Evolutionary conservation across 208 protist species (phyloP).

Genomic region (Leishmania mexicana): DNA sequence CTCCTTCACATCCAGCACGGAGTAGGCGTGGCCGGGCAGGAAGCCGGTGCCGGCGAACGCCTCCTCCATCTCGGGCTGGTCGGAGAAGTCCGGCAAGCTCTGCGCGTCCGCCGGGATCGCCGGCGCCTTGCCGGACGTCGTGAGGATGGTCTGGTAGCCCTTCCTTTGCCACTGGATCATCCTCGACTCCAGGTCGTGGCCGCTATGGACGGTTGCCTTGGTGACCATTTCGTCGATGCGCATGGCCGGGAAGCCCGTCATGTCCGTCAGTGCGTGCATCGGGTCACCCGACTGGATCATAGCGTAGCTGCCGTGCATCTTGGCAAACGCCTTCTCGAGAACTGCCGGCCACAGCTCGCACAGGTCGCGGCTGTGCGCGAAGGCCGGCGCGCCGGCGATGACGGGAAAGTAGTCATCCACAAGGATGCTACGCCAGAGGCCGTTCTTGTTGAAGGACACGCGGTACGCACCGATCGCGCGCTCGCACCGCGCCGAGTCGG

Average conservation of each 20-base stretch:
- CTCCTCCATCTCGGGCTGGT: constrained; percentile 55
- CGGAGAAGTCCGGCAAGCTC: constrained; percentile 49
- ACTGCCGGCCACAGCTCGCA: constrained; percentile 89
- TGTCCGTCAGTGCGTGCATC: constrained; percentile 85
- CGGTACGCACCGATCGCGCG: constrained; percentile 77
- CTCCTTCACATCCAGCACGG: constrained; percentile 47
- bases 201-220: constrained; percentile 34
- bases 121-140: constrained; percentile 77
- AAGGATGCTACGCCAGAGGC: constrained; percentile 82
- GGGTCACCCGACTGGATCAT: constrained; percentile 86
- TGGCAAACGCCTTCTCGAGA: constrained; percentile 92
- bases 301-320: constrained; percentile 86
- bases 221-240: constrained; percentile 75
- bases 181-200: constrained; percentile 42
- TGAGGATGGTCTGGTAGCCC: constrained; percentile 74
- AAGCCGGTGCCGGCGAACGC: constrained; percentile 56
- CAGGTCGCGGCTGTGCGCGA: constrained; percentile 64
- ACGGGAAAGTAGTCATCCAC: constrained; percentile 91
- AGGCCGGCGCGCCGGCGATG: constrained; percentile 48
- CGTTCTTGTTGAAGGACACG: constrained; percentile 90
- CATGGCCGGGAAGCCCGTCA: constrained; percentile 73
- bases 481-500: constrained; percentile 51
- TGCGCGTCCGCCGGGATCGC: constrained; percentile 52
- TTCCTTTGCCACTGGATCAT: constrained; percentile 37
- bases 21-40: constrained; percentile 83